A percentile compares a stretch with the other conserved stretches of the same genome.
These are phyloP conservation scores for Thalassiosira hispida DNA, from an alignment of 352 stramenopile genomes.

Conservation along the genomic window DNA sequence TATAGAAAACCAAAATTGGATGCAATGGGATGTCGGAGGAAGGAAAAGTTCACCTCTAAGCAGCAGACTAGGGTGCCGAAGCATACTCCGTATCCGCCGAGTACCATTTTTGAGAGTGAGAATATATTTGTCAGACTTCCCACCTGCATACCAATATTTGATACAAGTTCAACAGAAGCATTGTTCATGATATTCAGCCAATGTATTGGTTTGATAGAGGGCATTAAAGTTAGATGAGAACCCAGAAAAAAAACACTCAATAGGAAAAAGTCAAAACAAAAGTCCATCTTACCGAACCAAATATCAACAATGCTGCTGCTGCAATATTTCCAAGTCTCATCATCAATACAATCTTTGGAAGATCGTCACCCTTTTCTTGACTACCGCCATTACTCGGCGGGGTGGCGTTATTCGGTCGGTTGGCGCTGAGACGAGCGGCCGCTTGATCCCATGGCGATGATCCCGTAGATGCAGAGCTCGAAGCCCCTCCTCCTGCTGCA, in stretches of 20 bases:
- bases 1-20: conserved; percentile 58
- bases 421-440: background rate
- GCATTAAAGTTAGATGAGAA: too few species aligned
- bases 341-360: conserved; percentile 37
- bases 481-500: background rate
- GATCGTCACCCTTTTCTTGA: conserved; percentile 1
- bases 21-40: conserved; percentile 35
- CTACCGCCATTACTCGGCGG: background rate
- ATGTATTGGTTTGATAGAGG: too few species aligned
- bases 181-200: too few species aligned
- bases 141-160: conserved; percentile 13
- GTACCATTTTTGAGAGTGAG: conserved; percentile 36
- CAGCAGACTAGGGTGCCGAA: conserved; percentile 44
- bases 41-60: conserved; percentile 50
- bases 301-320: conserved; percentile 35
- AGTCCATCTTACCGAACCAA: conserved; percentile 30
- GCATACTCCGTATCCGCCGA: conserved; percentile 35
- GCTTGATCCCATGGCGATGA: conserved; percentile 12
- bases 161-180: background rate
- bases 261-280: background rate
- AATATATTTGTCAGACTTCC: conserved; percentile 40
- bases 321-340: conserved; percentile 48
- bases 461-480: background rate
- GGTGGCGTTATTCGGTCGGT: background rate
- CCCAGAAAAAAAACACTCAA: background rate